Evolutionary conservation across 495 filamentous ascomycete genomes (phyloP), one percentile per base, ranked within the genome.

Genomic region (Evansstolkia leycettana): DNA sequence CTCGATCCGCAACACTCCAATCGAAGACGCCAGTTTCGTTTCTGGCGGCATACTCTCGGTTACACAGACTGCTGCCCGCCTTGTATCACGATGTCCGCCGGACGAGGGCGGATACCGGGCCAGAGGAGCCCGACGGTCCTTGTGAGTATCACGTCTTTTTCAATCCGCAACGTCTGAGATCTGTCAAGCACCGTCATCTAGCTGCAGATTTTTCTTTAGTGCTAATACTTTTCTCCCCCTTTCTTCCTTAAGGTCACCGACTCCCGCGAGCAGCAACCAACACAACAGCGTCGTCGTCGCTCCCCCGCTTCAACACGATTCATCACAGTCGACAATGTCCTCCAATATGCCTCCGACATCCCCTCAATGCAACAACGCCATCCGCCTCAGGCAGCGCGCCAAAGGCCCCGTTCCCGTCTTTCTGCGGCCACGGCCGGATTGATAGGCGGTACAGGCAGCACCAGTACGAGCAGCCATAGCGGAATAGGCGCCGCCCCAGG

Each of bases 301-400:
- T 63, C 56, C 28, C 62, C 34, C 53, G 62, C 29, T 38, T 12
- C 67, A 28, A 87, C 80, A 40, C 84, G 87, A 31, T 77, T 90
- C 54, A 84, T 98, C 45, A 92, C 84, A 9, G 92, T 99, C 50
- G 90, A 99, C 57, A 94, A 86, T 48, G 79, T 96, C 39, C 77
- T 99, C 2, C 86, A 92, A 57, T 83, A 92, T 60, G 76, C 86
- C 38, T 92, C 84, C 23, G 88, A 99, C 46, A 84, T 99, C 4
- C 92, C 90, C 13, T 96, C 90, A 0, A 87, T 84, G 55, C 88
- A 96, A 57, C 84, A 86, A 26, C 78, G 90, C 3, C 69, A 75
- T 13, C 82, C 84, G 0, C 72, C 79, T 14, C 67, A 69, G 10
- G 60, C 56, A 11, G 65, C 72, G 40, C 70, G 79, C 10, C 47